phyloP scores from a whole-genome alignment of 768 basidiomycete species.

The Inosperma sp. region DNA sequence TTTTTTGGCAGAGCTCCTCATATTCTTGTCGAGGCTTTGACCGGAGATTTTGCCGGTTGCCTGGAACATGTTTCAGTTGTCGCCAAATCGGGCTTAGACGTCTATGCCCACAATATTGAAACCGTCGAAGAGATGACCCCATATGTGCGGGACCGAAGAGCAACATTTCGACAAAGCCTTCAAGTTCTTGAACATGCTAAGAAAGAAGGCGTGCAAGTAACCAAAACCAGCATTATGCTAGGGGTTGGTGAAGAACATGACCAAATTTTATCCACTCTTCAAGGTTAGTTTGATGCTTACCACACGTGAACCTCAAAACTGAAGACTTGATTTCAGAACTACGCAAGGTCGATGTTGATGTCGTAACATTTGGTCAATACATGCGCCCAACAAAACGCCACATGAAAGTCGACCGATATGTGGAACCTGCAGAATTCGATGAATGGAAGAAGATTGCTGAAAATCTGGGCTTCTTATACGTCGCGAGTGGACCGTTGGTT shows the following conservation, averaged over 20 bases:
- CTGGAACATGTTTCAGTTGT: constrained; percentile 73
- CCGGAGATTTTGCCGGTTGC: constrained; percentile 87
- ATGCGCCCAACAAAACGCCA: constrained; percentile 99
- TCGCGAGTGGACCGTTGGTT: constrained; percentile 94
- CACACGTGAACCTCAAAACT: constrained; percentile 2
- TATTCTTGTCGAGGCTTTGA: constrained; percentile 94
- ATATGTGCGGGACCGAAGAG: constrained; percentile 90
- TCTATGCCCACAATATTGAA: constrained; percentile 97
- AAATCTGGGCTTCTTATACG: constrained; percentile 93
- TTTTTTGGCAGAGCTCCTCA: constrained; percentile 68
- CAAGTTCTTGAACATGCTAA: constrained; percentile 81
- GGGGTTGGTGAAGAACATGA: constrained; percentile 89
- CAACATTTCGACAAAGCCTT: constrained; percentile 83
- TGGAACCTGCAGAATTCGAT: constrained; percentile 90
- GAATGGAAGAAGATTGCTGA: constrained; percentile 88
- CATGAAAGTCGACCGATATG: constrained; percentile 98
- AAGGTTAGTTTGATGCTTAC: too few relatives aligned
- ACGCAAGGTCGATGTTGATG: constrained; percentile 84
- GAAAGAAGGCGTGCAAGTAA: constrained; percentile 76
- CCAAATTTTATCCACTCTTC: constrained; percentile 76
- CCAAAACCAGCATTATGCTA: constrained; percentile 98
- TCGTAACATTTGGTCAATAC: constrained; percentile 99
- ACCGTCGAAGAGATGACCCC: constrained; percentile 94
- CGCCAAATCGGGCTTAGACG: constrained; percentile 91
- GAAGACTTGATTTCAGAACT: constrained; percentile 60